These are phyloP conservation scores for Orychophragmus violaceus DNA, from an alignment of 345 rosid genomes.

Conservation along the genomic window DNA sequence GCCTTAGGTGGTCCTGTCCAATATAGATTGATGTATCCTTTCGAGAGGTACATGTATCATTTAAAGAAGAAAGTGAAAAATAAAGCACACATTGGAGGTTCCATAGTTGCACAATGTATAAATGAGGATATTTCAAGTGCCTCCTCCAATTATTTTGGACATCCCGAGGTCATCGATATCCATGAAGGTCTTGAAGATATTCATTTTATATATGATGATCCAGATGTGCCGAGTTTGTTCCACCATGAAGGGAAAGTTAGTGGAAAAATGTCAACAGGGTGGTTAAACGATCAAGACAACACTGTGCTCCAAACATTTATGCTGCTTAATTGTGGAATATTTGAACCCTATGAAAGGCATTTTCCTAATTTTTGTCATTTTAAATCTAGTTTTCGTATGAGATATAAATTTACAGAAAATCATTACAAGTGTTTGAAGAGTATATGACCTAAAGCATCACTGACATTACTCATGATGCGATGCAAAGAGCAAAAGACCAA, in stretches of 20 bases:
- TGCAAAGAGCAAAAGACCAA: not conserved
- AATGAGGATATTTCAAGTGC: not conserved
- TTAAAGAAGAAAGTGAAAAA: not conserved
- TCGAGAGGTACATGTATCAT: too few species aligned
- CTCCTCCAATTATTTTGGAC: not conserved
- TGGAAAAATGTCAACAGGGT: not conserved
- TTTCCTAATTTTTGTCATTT: too few species aligned
- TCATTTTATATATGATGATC: not conserved
- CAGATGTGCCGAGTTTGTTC: not conserved
- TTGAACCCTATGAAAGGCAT: not conserved
- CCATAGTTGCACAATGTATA: not conserved
- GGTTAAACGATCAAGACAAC: not conserved
- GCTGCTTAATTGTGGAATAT: not conserved
- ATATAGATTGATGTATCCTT: too few species aligned
- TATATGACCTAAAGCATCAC: not conserved
- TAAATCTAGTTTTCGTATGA: too few species aligned
- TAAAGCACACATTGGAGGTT: not conserved
- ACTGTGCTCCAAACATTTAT: not conserved
- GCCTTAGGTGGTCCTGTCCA: too few species aligned
- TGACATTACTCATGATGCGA: not conserved
- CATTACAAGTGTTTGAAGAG: not conserved
- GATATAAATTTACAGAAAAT: too few species aligned
- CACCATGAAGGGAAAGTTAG: not conserved
- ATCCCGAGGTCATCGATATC: not conserved
- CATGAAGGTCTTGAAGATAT: not conserved